Evolutionary conservation across 1,284 basidiomycete species (phyloP).

Genomic region (Rugosomyces carneus): DNA sequence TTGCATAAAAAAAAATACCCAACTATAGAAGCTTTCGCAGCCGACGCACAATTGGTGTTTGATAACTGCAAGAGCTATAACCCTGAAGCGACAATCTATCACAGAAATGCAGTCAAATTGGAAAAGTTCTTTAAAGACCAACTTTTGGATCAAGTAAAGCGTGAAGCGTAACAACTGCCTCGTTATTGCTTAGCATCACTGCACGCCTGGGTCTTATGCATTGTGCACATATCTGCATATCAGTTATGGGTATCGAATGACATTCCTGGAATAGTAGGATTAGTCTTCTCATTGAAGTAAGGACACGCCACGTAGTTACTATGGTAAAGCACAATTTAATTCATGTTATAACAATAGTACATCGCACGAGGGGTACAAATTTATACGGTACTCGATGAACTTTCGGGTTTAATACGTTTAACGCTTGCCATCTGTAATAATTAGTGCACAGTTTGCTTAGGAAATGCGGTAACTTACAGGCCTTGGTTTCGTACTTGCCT

Average conservation of each 20-base stretch:
- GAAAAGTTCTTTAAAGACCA: conserved; percentile 64
- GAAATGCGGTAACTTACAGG: conserved; percentile 38
- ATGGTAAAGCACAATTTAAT: neutral
- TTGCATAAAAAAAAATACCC: conserved; percentile 80
- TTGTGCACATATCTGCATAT: neutral
- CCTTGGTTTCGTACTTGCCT: conserved; percentile 58
- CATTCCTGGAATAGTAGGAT: no score
- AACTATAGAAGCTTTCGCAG: conserved; percentile 71
- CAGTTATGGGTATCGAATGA: neutral
- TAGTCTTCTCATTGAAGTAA: no score
- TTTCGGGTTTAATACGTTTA: conserved; percentile 20
- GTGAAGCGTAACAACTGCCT: conserved; percentile 19
- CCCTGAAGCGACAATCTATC: conserved; percentile 78
- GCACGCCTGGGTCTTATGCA: no score
- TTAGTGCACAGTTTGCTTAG: conserved; percentile 1
- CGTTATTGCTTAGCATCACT: neutral
- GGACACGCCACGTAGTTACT: no score
- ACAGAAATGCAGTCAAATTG: conserved; percentile 81
- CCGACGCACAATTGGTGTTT: conserved; percentile 82
- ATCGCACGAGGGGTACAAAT: neutral
- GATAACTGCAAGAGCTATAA: conserved; percentile 93
- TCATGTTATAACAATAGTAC: neutral
- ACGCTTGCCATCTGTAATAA: conserved; percentile 38
- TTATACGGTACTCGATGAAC: neutral
- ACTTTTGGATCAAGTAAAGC: conserved; percentile 27